phyloP scores from a whole-genome alignment of 1,284 basidiomycete species.

The Fistulinella cinereoalba region DNA sequence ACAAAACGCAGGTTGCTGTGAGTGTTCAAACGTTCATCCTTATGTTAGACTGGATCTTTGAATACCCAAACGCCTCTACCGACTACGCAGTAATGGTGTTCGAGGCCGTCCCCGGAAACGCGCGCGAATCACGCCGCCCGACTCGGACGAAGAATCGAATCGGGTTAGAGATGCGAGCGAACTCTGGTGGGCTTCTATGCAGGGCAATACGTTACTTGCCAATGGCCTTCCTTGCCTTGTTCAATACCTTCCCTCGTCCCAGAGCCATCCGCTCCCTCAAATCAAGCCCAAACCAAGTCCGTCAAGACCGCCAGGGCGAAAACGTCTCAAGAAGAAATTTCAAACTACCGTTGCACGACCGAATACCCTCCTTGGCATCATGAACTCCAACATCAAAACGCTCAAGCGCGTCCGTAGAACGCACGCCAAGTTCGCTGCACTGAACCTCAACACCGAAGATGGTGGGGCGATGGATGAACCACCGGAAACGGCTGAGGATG shows the following conservation, averaged over 20 bases:
- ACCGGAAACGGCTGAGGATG: constrained; percentile 22
- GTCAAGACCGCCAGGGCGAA: constrained; percentile 21
- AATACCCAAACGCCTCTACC: constrained; percentile 4
- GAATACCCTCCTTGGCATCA: constrained; percentile 56
- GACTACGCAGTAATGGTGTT: constrained; percentile 37
- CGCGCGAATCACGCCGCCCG: constrained; percentile 32
- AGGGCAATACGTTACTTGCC: constrained; percentile 56
- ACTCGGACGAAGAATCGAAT: constrained; percentile 33
- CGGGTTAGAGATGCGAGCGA: constrained; percentile 45
- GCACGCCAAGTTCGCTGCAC: constrained; percentile 63
- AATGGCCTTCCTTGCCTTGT: constrained; percentile 63
- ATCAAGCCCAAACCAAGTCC: constrained; percentile 15
- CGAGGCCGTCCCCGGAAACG: constrained; percentile 46
- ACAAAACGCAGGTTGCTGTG: constrained; percentile 61
- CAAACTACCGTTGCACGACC: constrained; percentile 27
- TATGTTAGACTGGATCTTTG: constrained; percentile 5
- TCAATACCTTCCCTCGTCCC: constrained; percentile 39
- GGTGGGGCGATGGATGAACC: constrained; percentile 36
- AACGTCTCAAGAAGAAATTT: constrained; percentile 40
- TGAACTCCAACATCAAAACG: constrained; percentile 73
- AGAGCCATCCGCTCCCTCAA: constrained; percentile 7
- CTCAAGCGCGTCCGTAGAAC: constrained; percentile 67
- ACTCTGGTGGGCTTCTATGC: constrained; percentile 72
- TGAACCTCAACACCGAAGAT: constrained; percentile 49
- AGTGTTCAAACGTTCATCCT: constrained; percentile 24